phyloP scores from a whole-genome alignment of 1,139 yeast species.

The Taphrina deformans region DNA sequence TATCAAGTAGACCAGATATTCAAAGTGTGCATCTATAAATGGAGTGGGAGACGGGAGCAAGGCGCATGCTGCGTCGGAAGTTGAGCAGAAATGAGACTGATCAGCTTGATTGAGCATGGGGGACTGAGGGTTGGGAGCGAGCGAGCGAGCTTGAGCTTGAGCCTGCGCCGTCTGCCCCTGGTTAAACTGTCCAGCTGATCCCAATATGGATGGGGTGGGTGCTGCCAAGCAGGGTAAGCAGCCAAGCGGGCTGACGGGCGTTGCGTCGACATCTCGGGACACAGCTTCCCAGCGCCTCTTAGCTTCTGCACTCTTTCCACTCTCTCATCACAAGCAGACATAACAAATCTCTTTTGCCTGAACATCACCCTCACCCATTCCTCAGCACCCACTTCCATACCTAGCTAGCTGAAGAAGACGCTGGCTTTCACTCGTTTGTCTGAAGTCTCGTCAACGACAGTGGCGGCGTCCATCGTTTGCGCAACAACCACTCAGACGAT shows the following conservation, averaged over 20 bases:
- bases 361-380: too few relatives aligned
- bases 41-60: not conserved
- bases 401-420: too few relatives aligned
- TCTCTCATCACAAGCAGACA: not conserved
- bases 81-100: not conserved
- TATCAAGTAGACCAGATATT: too few relatives aligned
- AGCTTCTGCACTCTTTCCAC: not conserved
- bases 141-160: too few relatives aligned
- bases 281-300: not conserved
- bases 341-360: not conserved
- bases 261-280: not conserved
- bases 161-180: too few relatives aligned
- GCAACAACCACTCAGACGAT: not conserved
- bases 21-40: too few relatives aligned
- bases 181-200: too few relatives aligned
- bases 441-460: not conserved
- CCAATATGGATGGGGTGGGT: too few relatives aligned
- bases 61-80: not conserved
- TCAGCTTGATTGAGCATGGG: not conserved
- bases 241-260: not conserved
- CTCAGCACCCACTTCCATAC: too few relatives aligned
- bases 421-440: too few relatives aligned
- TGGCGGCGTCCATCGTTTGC: not conserved
- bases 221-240: not conserved
- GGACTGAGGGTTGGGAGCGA: too few relatives aligned